Percentiles rank a stretch among this genome's conserved stretches.
Conservation (phyloP, 441 rosid genomes). For the Lepidium campestre region DNA sequence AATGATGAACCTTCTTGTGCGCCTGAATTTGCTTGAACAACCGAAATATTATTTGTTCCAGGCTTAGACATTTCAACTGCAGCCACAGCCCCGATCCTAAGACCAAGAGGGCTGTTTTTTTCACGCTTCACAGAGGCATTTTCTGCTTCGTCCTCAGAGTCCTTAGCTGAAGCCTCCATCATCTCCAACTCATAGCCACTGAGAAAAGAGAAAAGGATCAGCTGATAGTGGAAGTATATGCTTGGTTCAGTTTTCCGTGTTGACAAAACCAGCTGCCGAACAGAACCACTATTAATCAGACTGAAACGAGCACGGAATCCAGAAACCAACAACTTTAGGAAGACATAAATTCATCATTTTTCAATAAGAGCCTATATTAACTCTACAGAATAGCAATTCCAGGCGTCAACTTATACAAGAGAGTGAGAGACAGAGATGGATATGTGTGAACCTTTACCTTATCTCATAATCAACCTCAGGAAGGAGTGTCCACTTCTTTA, state of each 20-base stretch:
- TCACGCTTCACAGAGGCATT: conserved; percentile 34
- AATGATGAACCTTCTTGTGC: conserved; percentile 24
- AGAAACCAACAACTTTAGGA: background rate
- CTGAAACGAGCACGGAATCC: background rate
- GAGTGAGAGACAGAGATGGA: background rate
- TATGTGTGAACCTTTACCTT: conserved; percentile 44
- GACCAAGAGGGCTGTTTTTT: conserved; percentile 42
- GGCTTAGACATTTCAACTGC: conserved; percentile 30
- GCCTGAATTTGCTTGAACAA: conserved; percentile 9
- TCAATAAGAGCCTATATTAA: background rate
- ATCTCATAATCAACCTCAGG: conserved; percentile 66
- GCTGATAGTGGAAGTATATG: background rate
- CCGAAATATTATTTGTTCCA: conserved; percentile 25
- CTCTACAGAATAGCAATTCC: background rate
- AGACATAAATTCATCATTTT: background rate
- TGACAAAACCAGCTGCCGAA: background rate
- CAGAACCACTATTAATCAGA: background rate
- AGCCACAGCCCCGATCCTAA: conserved; percentile 31
- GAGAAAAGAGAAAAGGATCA: conserved; percentile 12
- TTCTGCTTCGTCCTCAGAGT: conserved; percentile 80
- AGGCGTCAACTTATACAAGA: background rate
- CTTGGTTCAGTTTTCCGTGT: background rate
- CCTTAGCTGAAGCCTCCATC: conserved; percentile 85
- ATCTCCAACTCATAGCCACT: conserved; percentile 83
- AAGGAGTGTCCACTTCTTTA: conserved; percentile 83